Evolutionary conservation across 2,329 filamentous ascomycete species (phyloP), one percentile per base, ranked within the genome.

Genomic region (Nannizziopsis arthrosporioides): DNA sequence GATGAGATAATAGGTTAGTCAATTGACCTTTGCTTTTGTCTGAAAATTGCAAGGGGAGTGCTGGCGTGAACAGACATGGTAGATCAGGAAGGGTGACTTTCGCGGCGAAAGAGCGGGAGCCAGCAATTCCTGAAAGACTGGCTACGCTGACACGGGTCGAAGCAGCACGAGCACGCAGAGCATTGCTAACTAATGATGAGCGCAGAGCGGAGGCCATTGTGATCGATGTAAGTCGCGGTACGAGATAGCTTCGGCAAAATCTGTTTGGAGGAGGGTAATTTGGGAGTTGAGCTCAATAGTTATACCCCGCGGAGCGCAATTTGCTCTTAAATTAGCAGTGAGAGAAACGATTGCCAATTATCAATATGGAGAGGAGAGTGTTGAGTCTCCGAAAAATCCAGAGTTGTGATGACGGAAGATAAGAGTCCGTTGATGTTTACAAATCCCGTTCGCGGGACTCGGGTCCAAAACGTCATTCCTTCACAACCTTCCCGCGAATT

Each of bases 61-160:
- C 34, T 9, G 37, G 40, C 14, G n/a, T 14, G 18, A 27, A 64
- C 77, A 54, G 75, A 86, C 83, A 88, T 59, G 79, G 65, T 10
- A 96, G 81, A 62, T 95, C 89, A 55, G 92, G 92, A 37, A 98
- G 83, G 37, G 89, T 94, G 45, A 85, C 90, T 75, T 95, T 95
- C 71, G 80, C 81, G 61, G 88, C 82, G 58, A 82, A 76, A 62
- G 93, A 93, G 64, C 77, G 84, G 59, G 82, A 82, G 67, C 80
- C 79, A 56, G 82, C 80, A 62, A 85, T 72, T 51, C 75, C 73
- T 61, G 81, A 78, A 59, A 78, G 75, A 60, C 66, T 63, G 49
- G 74, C 69, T 54, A 76, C 74, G 64, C 77, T 78, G 51, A 78
- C 52, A 39, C 56, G 58, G 56, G 63, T 59, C 56, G 64, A 57